These are phyloP conservation scores for Pythium volutum DNA, from an alignment of 352 stramenopile genomes.

Conservation along the genomic window DNA sequence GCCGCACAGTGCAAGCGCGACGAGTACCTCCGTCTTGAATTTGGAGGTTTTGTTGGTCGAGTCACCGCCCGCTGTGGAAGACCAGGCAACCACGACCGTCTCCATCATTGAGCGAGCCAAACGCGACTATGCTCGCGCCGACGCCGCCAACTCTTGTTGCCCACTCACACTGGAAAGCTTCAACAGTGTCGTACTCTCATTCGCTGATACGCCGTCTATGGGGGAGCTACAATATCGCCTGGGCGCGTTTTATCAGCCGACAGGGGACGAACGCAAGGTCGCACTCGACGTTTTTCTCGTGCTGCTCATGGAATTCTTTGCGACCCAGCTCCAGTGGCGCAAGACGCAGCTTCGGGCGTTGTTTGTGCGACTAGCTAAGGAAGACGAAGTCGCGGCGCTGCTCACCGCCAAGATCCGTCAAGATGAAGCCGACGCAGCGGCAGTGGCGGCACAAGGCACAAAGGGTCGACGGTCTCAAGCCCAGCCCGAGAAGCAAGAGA, in stretches of 20 bases:
- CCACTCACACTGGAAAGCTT: conserved; percentile 52
- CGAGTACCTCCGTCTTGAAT: background rate
- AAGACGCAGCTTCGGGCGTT: conserved; percentile 37
- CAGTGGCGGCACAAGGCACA: background rate
- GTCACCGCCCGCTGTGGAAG: background rate
- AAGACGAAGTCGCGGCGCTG: conserved; percentile 22
- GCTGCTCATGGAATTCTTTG: conserved; percentile 44
- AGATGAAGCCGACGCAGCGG: conserved; percentile 22
- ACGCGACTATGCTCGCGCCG: conserved; percentile 9
- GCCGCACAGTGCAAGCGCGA: background rate
- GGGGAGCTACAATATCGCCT: conserved; percentile 37
- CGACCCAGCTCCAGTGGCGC: conserved; percentile 43
- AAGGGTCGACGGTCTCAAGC: background rate
- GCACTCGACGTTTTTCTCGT: conserved; percentile 45
- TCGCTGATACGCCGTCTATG: conserved; percentile 24
- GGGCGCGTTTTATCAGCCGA: conserved; percentile 49
- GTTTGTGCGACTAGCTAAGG: conserved; percentile 44
- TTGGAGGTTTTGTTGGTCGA: background rate
- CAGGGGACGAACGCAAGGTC: conserved; percentile 55
- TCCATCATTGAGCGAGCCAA: conserved; percentile 14
- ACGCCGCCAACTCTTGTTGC: conserved; percentile 30
- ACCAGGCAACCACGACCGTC: too few relatives aligned
- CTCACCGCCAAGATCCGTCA: conserved; percentile 18
- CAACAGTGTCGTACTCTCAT: conserved; percentile 45
- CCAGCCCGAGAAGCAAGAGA: background rate